Evolutionary conservation across 805 yeast genomes (phyloP), one percentile per base, ranked within the genome.

Genomic region (Candida loeiensis): DNA sequence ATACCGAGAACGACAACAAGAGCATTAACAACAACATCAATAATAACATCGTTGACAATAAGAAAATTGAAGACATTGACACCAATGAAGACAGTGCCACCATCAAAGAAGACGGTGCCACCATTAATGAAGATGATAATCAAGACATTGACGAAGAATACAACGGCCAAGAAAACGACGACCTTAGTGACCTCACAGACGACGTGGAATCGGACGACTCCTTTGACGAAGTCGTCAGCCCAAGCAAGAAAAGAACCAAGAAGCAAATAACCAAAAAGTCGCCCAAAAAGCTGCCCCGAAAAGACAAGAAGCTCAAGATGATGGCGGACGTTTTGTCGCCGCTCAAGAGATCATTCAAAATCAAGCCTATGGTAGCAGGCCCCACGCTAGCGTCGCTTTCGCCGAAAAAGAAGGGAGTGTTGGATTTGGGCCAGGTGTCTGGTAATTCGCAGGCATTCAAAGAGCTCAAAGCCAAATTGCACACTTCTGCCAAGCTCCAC

Each of bases 401-500:
- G 4, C 48, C 52, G 6, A 46, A 44, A n/a, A 41, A 50, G 26
- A 25, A 28, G 15, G 21, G 21, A 12, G n/a, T 6, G 6, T 13
- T 27, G 21, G 27, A 25, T 21, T 18, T 33, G 6, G 11, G 34
- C 41, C 7, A 19, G 6, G 22, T 6, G 17, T 18, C 39, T 4
- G 24, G 18, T 16, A 58, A 66, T 0, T 55, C 57, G 51, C 57
- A 50, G 25, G 61, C 68, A 3, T 68, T 69, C 47, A 61, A 59
- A 31, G 66, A 69, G 32, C 49, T 68, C 24, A 65, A 63, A 42
- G 69, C 66, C 3, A 56, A 69, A 54, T 51, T 76, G 48, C 64
- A 73, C 56, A 51, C 77, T 31, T 61, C 77, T 38, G 55, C 71
- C 41, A 70, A 66, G 49, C 56, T 73, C 35, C 68, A 64, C 39